Evolutionary conservation across 345 rosid genomes (phyloP), one percentile per base, ranked within the genome.

Genomic region (Litchi chinensis): DNA sequence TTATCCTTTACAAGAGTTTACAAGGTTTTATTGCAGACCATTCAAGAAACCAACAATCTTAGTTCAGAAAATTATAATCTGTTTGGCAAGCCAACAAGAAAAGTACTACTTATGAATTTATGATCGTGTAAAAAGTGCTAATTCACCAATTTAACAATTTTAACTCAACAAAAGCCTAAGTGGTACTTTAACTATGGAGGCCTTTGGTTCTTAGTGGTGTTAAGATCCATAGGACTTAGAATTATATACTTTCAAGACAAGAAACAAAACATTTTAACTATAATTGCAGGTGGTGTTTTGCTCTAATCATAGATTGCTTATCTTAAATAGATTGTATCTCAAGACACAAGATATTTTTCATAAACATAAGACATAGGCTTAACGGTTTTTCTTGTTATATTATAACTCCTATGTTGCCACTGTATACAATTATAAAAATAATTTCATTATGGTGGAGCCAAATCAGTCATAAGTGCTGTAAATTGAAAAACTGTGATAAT

Each of bases 1-100:
- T 15, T 44, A 16, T 74, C 69, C 6, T 21, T 22, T 46, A 43
- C 5, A 62, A 74, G 69, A 63, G 68, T 74, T 62, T 62, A 60
- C n/a, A 16, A 54, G 59, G 59, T 54, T 18, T 54, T 54, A 15
- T 4, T 16, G 65, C 26, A 60, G 65, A n/a, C 65, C 65, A 60
- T 60, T 22, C 65, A 60, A 60, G 10, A 60, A 60, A 6, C 26
- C 13, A 60, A 60, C 10, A 60, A 21, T 11, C 21, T 60, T 60
- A 60, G 65, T 21, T 60, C 13, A n/a, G 26, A 60, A 3, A 60
- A n/a, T n/a, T 19, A 21, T 60, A 60, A 19, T 16, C 8, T 54
- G 59, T 60, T 60, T n/a, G 65, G 65, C 26, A 60, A 60, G 65
- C 65, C 12, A 54, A 54, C 16, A 54, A 16, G 59, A 54, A 54